Evolutionary conservation across 495 filamentous ascomycete species (phyloP), one percentile per base, ranked within the genome.

Genomic region (Podospora tetraspora): DNA sequence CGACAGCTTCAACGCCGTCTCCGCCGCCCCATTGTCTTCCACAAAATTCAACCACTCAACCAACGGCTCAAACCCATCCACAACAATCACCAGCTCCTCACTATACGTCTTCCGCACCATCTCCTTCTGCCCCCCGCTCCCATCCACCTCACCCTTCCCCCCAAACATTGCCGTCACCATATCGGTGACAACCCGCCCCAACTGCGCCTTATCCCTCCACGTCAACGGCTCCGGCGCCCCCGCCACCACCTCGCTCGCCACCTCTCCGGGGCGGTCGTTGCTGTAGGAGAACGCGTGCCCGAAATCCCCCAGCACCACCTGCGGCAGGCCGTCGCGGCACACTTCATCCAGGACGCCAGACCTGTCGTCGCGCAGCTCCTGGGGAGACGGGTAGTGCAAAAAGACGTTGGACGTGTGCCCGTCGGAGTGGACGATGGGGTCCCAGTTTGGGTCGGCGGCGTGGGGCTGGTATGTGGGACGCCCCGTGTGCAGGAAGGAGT

Each of bases 321-420:
- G 70, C 32, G 70, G 70, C 1, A 70, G 30, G 2, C 1, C 13
- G 10, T 67, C 59, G 1, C 21, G 34, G 24, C 65, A 74, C 3
- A 22, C 9, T 0, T 24, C 19, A 5, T 16, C n/a, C 13, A 72
- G 59, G 0, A 43, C 34, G 12, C 34, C 34, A 1, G 30, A 5
- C 0, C 66, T 25, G 61, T 73, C 64, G 1, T 32, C 3, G 5
- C 3, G 2, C 37, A 58, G 63, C 43, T 74, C 72, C 16, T 68
- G 59, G 12, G 67, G 62, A 11, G 62, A 66, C 8, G 68, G 68
- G 19, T 63, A 70, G 27, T 74, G 72, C 60, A 71, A 32, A 23
- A 34, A 71, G 5, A 72, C 27, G 24, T 73, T 71, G 4, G 0
- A 23, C 13, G 3, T 0, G 56, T 73, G 66, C 4, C 11, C 25